These are phyloP conservation scores for Nitzschia putrida DNA, from an alignment of 108 stramenopile genomes.

Conservation along the genomic window DNA sequence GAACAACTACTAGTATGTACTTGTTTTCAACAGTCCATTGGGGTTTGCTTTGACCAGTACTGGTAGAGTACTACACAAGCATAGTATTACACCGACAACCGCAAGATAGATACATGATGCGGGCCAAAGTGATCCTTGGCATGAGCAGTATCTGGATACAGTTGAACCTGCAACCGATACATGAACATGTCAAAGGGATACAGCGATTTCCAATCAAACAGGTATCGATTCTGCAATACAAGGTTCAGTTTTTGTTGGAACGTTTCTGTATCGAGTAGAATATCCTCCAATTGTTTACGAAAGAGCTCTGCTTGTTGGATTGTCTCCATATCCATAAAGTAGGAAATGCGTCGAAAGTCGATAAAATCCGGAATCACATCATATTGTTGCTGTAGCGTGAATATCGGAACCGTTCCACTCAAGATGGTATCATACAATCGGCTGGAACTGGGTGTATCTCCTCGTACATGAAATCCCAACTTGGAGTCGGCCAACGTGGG, in stretches of 20 bases:
- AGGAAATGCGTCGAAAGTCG: slow-evolving; percentile 32
- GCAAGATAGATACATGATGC: neutral
- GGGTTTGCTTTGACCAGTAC: no score
- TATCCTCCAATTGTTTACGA: neutral
- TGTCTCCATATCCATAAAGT: slow-evolving; percentile 20
- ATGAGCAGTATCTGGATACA: slow-evolving; percentile 36
- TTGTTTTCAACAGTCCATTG: no score
- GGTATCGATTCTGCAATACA: slow-evolving; percentile 23
- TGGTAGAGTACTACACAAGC: no score
- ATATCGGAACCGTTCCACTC: slow-evolving; percentile 39
- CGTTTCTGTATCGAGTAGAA: slow-evolving; percentile 1
- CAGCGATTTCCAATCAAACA: slow-evolving; percentile 30
- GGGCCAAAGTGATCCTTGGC: neutral
- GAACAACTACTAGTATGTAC: no score
- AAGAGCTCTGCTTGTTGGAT: neutral
- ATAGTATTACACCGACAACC: slow-evolving; percentile 9
- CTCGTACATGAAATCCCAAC: slow-evolving; percentile 30
- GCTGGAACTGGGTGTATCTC: slow-evolving; percentile 20
- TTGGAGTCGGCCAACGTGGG: slow-evolving; percentile 27
- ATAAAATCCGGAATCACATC: slow-evolving; percentile 12
- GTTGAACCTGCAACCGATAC: slow-evolving; percentile 19
- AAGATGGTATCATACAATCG: slow-evolving; percentile 34
- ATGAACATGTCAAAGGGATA: slow-evolving; percentile 35
- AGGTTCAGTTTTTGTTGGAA: neutral
- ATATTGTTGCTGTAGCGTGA: slow-evolving; percentile 29